Evolutionary conservation across 75 land plant genomes (phyloP).

Genomic region (Adiantum capillusveneris): DNA sequence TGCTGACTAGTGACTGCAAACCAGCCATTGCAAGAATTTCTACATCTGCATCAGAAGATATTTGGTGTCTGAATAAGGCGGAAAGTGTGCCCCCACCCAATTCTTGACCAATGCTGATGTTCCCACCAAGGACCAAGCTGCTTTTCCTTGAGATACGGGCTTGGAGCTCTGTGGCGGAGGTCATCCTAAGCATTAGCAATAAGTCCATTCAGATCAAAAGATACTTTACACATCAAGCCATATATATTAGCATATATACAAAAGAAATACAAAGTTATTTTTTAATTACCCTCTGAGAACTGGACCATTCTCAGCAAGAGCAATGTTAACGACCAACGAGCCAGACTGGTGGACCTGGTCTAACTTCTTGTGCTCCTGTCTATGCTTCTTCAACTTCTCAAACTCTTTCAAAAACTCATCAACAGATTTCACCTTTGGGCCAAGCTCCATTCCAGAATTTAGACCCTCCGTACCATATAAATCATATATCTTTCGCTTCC

Average conservation of each 20-base stretch:
- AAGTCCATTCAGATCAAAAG: not conserved
- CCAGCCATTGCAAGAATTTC: conserved; percentile 78
- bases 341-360: conserved; percentile 70
- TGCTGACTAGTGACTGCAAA: conserved; percentile 53
- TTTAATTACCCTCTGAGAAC: conserved; percentile 54
- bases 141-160: conserved; percentile 74
- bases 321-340: conserved; percentile 60
- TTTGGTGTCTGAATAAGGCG: conserved; percentile 49
- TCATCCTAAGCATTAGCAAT: conserved; percentile 46
- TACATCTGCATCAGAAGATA: conserved; percentile 61
- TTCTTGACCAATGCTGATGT: conserved; percentile 48
- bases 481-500: conserved; percentile 90
- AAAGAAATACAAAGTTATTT: not conserved
- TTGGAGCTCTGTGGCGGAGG: conserved; percentile 73
- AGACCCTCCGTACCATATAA: conserved; percentile 97
- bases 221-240: no score
- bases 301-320: conserved; percentile 67
- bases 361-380: conserved; percentile 54
- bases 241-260: no score
- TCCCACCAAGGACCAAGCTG: conserved; percentile 65
- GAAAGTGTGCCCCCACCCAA: conserved; percentile 71
- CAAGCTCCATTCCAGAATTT: conserved; percentile 86
- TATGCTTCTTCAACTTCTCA: conserved; percentile 58
- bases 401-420: conserved; percentile 83
- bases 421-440: conserved; percentile 62